Percentiles rank a stretch among this genome's conserved stretches.
Evolutionary conservation across 2,329 filamentous ascomycete genomes (phyloP).

Genomic region (Alternaria viburni): DNA sequence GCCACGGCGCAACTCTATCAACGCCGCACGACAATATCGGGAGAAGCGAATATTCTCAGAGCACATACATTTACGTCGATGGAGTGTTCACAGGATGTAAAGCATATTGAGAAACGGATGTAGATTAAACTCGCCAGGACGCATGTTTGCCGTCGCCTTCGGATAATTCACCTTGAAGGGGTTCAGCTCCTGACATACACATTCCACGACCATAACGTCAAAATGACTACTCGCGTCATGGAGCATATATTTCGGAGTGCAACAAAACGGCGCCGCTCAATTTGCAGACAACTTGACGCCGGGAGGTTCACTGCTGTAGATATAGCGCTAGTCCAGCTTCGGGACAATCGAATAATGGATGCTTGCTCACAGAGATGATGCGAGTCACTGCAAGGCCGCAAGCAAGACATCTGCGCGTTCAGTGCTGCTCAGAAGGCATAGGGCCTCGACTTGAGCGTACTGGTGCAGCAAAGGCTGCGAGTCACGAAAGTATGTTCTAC

Average conservation of each 20-base stretch:
- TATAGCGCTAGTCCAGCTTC: not conserved
- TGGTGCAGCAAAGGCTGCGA: not conserved
- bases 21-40: not conserved
- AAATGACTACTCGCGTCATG: not conserved
- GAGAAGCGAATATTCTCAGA: not conserved
- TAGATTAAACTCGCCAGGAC: not conserved
- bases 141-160: not conserved
- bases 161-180: accelerated
- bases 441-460: not conserved
- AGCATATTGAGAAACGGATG: not conserved
- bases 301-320: not conserved
- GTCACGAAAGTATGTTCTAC: constrained; percentile 59
- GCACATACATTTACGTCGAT: not conserved
- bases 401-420: not conserved
- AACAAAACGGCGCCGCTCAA: constrained; percentile 1
- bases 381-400: not conserved
- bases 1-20: not conserved
- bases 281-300: not conserved
- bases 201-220: not conserved
- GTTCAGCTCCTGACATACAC: not conserved
- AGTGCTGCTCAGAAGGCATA: not conserved
- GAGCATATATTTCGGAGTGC: not conserved
- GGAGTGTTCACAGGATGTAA: not conserved
- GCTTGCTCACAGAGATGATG: not conserved
- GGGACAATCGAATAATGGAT: not conserved